phyloP scores from a whole-genome alignment of 2,329 filamentous ascomycete species.

The Tolypocladium cylindrosporum region DNA sequence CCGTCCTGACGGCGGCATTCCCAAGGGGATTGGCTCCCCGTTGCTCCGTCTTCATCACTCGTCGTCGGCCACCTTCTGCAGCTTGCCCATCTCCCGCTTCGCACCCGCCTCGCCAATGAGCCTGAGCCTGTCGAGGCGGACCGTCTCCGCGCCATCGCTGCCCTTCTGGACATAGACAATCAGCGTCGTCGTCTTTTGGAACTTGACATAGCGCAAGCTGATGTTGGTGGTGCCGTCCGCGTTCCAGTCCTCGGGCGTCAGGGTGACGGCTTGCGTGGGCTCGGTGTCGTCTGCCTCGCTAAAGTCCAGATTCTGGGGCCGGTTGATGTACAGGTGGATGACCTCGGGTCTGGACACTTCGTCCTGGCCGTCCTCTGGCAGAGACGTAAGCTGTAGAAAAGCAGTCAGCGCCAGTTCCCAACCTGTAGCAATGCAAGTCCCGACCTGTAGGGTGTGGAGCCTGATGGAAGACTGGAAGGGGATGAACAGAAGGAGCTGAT shows the following conservation, averaged over 20 bases:
- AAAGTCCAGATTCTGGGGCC: slow-evolving; percentile 83
- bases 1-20: neutral
- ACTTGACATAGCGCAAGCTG: slow-evolving; percentile 84
- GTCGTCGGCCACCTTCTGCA: slow-evolving; percentile 85
- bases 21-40: too few relatives aligned
- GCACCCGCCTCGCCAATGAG: slow-evolving; percentile 84
- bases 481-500: slow-evolving; percentile 87
- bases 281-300: slow-evolving; percentile 84
- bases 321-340: slow-evolving; percentile 80
- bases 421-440: slow-evolving; percentile 5
- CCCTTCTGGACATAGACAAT: slow-evolving; percentile 85
- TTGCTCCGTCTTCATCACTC: slow-evolving; percentile 33
- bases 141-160: slow-evolving; percentile 73
- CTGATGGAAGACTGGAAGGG: slow-evolving; percentile 85
- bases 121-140: slow-evolving; percentile 68
- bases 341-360: slow-evolving; percentile 72
- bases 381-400: slow-evolving; percentile 65
- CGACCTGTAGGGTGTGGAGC: slow-evolving; percentile 68
- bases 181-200: slow-evolving; percentile 83
- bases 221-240: slow-evolving; percentile 63
- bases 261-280: slow-evolving; percentile 68
- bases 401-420: slow-evolving; percentile 8
- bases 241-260: slow-evolving; percentile 74
- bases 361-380: slow-evolving; percentile 60
- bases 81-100: slow-evolving; percentile 85